phyloP scores from a whole-genome alignment of 2,329 filamentous ascomycete genomes.

The Fusarium kyushuense region DNA sequence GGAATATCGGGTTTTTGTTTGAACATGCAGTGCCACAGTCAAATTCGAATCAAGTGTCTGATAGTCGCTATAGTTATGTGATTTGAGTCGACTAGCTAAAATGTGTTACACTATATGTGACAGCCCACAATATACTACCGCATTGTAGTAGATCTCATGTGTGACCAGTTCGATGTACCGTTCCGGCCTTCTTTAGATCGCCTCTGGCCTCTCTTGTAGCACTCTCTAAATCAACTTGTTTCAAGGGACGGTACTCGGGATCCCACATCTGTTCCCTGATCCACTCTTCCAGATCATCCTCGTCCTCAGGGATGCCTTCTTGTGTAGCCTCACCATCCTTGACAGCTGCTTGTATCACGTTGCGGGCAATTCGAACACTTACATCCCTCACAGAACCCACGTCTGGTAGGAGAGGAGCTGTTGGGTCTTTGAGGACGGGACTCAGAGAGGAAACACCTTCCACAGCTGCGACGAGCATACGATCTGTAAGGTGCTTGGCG shows the following conservation, averaged over 20 bases:
- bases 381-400: slow-evolving; percentile 80
- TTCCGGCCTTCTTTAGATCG: slow-evolving; percentile 50
- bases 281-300: slow-evolving; percentile 74
- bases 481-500: slow-evolving; percentile 74
- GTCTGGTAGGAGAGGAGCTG: slow-evolving; percentile 78
- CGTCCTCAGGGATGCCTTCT: slow-evolving; percentile 69
- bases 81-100: slow-evolving; percentile 5
- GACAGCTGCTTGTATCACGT: slow-evolving; percentile 78
- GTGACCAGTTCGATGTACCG: slow-evolving; percentile 42
- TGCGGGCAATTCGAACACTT: slow-evolving; percentile 80
- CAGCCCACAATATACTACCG: neutral
- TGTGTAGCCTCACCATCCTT: slow-evolving; percentile 76
- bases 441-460: slow-evolving; percentile 77
- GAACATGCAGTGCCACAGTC: slow-evolving; percentile 21
- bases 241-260: slow-evolving; percentile 74
- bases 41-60: slow-evolving; percentile 18
- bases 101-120: neutral
- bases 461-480: slow-evolving; percentile 85
- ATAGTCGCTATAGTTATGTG: slow-evolving; percentile 7
- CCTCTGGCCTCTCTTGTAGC: slow-evolving; percentile 68
- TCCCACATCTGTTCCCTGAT: slow-evolving; percentile 85
- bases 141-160: neutral
- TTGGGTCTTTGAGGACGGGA: slow-evolving; percentile 73
- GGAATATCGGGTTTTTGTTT: slow-evolving; percentile 35
- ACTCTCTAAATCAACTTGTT: slow-evolving; percentile 63